Base-by-base conservation (phyloP, 2,329 filamentous ascomycete genomes). In the Penicillium palitans region DNA sequence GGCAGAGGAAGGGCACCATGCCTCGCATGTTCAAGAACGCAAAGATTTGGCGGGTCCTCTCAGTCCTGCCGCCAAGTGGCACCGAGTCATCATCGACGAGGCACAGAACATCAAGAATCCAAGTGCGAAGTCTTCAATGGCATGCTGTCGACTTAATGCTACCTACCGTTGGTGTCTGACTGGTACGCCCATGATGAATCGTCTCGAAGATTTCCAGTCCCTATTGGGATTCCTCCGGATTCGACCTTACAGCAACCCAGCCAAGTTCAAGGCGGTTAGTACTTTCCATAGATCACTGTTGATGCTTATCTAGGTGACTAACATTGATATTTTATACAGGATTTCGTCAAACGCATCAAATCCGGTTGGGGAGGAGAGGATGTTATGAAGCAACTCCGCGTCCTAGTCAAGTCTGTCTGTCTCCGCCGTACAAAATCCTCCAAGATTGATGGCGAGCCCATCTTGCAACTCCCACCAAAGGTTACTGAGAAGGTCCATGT, bases 181-280 rank as follows among this genome's bases (percentile, higher is more conserved):
- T 35, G 90, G 90, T 27, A 95, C 90, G 0, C 90, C 90, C 0
- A 92, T 93, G 89, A 95, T 95, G 89, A 96, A 96, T 66, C 86
- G 83, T 13, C 85, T 93, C 3, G 80, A 84, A 25, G 93, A 97
- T 67, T 79, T 96, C 3, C 92, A 85, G 68, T 90, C 91, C 0
- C 77, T 96, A 21, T 80, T 96, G 45, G 83, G 84, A 2, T 97
- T 96, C 68, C 80, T 96, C 17, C 81, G 82, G 2, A 93, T 96
- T 69, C 82, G 82, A 59, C 91, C 91, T 2, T 96, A 95, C 72
- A 84, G 83, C 66, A 79, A 84, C 15, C 83, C 83, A 76, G 77
- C 83, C 0, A 76, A 78, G 24, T 96, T 96, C 72, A 82, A 81
- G 42, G 62, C 67, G 56, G 81, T 84, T 74, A 70, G 79, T 74